A percentile compares a stretch with the other conserved stretches of the same genome.
Conservation (phyloP, 805 yeast genomes). For the Candida nitratophila region DNA sequence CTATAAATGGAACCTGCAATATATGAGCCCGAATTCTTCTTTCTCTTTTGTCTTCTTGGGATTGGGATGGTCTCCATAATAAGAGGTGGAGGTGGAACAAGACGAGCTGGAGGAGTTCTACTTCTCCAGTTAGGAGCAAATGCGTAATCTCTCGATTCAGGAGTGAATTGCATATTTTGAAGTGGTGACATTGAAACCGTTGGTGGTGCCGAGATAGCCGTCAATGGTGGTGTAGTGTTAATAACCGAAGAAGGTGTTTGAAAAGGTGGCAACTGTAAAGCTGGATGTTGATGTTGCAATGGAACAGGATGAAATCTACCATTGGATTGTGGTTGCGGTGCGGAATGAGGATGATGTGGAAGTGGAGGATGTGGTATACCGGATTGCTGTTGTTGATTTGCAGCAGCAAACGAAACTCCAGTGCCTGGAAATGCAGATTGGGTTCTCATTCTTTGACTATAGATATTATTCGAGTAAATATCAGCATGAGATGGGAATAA, state of each 20-base stretch:
- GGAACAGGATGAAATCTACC: neutral
- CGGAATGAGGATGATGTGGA: too few relatives aligned
- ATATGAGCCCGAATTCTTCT: conserved; percentile 8
- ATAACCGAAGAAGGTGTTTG: neutral
- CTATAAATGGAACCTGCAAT: conserved; percentile 21
- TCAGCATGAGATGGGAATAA: neutral
- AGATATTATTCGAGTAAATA: neutral
- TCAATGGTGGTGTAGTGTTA: too few relatives aligned
- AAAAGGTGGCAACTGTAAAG: neutral
- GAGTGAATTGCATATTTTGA: neutral
- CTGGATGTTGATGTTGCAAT: neutral
- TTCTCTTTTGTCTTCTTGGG: neutral
- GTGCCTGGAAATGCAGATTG: neutral
- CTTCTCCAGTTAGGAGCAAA: neutral
- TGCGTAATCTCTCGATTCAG: neutral
- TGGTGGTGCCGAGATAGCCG: too few relatives aligned
- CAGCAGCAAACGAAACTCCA: too few relatives aligned
- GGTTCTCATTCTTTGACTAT: neutral
- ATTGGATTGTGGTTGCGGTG: neutral
- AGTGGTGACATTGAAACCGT: neutral
- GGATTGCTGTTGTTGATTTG: too few relatives aligned
- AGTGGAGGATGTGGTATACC: neutral
- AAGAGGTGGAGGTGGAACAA: neutral
- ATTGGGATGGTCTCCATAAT: neutral
- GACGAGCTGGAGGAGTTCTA: neutral